Conservation (phyloP, 75 land plant species). For the Pinus taeda region DNA sequence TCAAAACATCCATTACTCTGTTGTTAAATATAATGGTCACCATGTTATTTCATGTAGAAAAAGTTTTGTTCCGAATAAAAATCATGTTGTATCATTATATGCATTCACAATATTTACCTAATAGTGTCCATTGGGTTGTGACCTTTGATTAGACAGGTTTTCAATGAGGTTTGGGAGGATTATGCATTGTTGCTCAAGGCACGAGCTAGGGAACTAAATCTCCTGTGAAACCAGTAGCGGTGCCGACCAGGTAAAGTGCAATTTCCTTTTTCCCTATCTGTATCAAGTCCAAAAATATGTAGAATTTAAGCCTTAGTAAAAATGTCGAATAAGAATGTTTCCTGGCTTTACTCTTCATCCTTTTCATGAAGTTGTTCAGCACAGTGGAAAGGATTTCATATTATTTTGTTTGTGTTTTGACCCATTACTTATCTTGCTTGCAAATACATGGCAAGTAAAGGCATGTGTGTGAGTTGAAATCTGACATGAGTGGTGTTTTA, state of each 20-base stretch:
- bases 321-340: too few species aligned
- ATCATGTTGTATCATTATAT: background rate
- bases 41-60: background rate
- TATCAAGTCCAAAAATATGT: background rate
- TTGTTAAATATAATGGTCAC: background rate
- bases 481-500: background rate
- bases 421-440: background rate
- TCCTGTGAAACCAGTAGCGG: background rate
- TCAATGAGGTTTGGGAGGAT: too few species aligned
- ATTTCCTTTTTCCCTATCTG: background rate
- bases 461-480: background rate
- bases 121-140: too few species aligned
- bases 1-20: background rate
- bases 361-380: too few species aligned
- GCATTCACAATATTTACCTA: background rate
- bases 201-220: background rate
- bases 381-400: too few species aligned
- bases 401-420: background rate
- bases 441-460: conserved; percentile 1
- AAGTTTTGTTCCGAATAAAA: background rate
- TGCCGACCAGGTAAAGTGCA: background rate
- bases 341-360: background rate
- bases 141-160: too few species aligned
- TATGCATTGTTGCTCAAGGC: background rate
- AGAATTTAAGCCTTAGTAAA: background rate